A percentile compares a stretch with the other conserved stretches of the same genome.
Conservation (phyloP, 257 asterid species). For the Fraxinus americana region DNA sequence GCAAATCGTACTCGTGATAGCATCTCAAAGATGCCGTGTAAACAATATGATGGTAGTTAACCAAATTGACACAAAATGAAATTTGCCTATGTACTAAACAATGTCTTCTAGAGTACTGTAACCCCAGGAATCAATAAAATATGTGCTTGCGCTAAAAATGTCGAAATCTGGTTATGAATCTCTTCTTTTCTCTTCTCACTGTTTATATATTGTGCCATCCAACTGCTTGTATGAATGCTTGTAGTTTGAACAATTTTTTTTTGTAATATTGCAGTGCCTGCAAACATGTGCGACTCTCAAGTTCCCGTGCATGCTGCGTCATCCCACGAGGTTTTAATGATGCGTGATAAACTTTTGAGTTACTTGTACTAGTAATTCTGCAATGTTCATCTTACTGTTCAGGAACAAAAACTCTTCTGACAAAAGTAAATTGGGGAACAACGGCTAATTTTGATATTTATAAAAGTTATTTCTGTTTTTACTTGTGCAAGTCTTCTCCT, state of each 20-base stretch:
- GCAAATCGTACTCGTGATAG: background rate
- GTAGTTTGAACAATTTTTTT: background rate
- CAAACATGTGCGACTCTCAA: background rate
- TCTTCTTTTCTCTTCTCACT: background rate
- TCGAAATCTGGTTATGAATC: background rate
- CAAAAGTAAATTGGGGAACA: background rate
- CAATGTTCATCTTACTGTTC: background rate
- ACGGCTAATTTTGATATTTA: background rate
- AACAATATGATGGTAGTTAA: background rate
- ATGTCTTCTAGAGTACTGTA: too few species aligned
- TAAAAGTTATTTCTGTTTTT: background rate
- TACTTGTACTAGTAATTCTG: background rate
- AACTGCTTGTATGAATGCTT: background rate
- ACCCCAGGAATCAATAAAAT: too few species aligned
- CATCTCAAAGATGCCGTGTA: background rate
- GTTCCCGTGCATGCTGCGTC: background rate
- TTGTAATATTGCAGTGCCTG: background rate
- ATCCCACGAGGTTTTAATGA: background rate
- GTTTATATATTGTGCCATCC: background rate
- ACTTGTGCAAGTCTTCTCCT: background rate
- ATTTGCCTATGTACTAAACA: background rate
- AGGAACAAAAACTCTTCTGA: background rate
- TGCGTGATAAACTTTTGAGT: background rate
- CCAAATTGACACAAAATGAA: background rate
- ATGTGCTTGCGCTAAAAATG: background rate